phyloP scores from a whole-genome alignment of 73 alveolate genomes.

The Tetrahymena malaccensis region DNA sequence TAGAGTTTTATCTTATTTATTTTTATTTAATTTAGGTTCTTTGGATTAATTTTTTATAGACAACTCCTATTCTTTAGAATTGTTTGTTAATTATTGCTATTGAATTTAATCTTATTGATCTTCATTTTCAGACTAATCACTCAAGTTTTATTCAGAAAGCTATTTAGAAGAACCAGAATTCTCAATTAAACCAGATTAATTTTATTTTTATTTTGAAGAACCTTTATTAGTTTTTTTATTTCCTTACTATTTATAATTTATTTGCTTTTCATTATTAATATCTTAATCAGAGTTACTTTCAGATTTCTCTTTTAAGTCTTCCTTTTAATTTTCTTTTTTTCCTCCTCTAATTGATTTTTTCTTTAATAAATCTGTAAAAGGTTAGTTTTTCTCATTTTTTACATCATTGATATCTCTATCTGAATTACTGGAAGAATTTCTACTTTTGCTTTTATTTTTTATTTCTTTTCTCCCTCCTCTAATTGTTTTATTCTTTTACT shows the following conservation, averaged over 20 bases:
- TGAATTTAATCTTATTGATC: too few relatives aligned
- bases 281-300: neutral
- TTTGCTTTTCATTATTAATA: neutral
- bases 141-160: too few relatives aligned
- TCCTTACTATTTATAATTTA: neutral
- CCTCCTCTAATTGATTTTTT: neutral
- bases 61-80: too few relatives aligned
- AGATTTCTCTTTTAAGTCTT: neutral
- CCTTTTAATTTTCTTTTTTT: too few relatives aligned
- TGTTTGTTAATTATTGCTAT: too few relatives aligned
- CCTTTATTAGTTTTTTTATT: too few relatives aligned
- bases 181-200: too few relatives aligned
- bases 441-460: neutral
- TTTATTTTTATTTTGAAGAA: too few relatives aligned
- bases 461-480: neutral
- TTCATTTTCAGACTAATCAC: too few relatives aligned
- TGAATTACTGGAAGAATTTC: neutral
- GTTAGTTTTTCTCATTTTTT: too few relatives aligned
- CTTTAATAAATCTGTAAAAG: neutral
- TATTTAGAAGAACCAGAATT: too few relatives aligned
- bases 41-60: too few relatives aligned
- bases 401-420: neutral
- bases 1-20: neutral
- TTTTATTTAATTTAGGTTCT: neutral
- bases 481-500: neutral